These are phyloP conservation scores for Saccharomyces hybrid DNA, from an alignment of 1,139 yeast genomes.

Conservation along the genomic window DNA sequence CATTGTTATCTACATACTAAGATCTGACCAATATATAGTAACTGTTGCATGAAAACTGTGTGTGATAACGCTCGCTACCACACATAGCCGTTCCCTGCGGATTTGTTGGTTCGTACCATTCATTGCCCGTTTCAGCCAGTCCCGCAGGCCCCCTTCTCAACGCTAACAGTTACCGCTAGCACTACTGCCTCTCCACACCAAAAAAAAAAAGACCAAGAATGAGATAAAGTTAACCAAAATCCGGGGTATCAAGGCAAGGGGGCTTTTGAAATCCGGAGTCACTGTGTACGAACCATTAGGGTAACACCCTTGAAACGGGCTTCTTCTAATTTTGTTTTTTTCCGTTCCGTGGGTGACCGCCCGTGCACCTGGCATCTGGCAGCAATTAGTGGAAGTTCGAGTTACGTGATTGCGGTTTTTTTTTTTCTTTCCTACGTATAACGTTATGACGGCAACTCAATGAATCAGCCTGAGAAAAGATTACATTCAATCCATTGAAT, in stretches of 20 bases:
- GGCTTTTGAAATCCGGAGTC: background rate
- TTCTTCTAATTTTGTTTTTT: background rate
- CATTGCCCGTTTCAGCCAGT: background rate
- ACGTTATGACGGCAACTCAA: background rate
- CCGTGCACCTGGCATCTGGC: background rate
- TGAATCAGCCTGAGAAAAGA: background rate
- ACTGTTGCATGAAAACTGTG: background rate
- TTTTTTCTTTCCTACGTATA: background rate
- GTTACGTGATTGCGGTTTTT: background rate
- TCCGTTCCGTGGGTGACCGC: background rate
- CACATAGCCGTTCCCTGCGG: background rate
- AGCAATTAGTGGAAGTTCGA: background rate
- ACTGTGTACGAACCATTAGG: background rate
- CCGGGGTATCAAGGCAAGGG: background rate
- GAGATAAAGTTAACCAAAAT: background rate
- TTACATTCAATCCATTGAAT: background rate
- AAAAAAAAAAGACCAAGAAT: background rate
- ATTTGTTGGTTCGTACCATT: background rate
- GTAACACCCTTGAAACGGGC: background rate
- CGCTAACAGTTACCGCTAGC: background rate
- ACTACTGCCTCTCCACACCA: background rate
- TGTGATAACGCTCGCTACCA: background rate
- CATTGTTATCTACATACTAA: background rate
- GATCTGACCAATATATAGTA: background rate
- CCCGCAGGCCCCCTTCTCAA: background rate